A percentile compares a stretch with the other conserved stretches of the same genome.
These are phyloP conservation scores for Musa troglodytarum DNA, from an alignment of 176 grass and related monocot genomes.

Conservation along the genomic window DNA sequence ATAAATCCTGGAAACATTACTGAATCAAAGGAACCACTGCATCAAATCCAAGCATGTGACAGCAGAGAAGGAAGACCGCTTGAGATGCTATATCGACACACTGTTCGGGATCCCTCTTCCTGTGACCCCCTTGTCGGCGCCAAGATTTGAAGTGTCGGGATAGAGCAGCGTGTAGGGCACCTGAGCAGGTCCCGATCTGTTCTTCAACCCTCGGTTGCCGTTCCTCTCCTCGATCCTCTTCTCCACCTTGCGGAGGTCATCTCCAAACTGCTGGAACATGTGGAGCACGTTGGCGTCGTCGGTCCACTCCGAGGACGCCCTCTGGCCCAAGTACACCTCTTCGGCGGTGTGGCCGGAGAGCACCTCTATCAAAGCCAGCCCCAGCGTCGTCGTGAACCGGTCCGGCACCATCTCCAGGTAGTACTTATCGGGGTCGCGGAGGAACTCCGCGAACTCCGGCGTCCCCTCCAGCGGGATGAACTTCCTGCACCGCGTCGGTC, in stretches of 20 bases:
- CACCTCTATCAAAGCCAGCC: slow-evolving; percentile 80
- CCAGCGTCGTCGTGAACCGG: slow-evolving; percentile 73
- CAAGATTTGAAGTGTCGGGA: slow-evolving; percentile 49
- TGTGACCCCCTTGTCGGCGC: slow-evolving; percentile 58
- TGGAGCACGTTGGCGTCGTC: slow-evolving; percentile 57
- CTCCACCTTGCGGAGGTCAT: slow-evolving; percentile 51
- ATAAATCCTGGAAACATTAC: too few relatives aligned
- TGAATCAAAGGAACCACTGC: too few relatives aligned
- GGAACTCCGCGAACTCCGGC: slow-evolving; percentile 51
- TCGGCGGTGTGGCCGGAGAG: slow-evolving; percentile 78
- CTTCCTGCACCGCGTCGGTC: slow-evolving; percentile 66
- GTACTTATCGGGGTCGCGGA: slow-evolving; percentile 48
- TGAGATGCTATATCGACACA: slow-evolving; percentile 51
- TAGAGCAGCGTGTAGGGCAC: slow-evolving; percentile 82
- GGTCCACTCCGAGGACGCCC: slow-evolving; percentile 50
- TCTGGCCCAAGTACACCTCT: slow-evolving; percentile 87
- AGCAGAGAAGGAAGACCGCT: too few relatives aligned
- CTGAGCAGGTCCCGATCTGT: slow-evolving; percentile 43
- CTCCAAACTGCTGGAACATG: slow-evolving; percentile 49
- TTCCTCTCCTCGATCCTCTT: slow-evolving; percentile 56
- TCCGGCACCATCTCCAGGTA: slow-evolving; percentile 61
- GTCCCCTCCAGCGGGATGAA: slow-evolving; percentile 55
- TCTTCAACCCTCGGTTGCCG: slow-evolving; percentile 35
- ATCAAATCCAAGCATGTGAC: too few relatives aligned
- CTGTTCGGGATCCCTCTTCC: slow-evolving; percentile 95